phyloP scores from a whole-genome alignment of 768 basidiomycete species.

The Mrakia hoshinonis region DNA sequence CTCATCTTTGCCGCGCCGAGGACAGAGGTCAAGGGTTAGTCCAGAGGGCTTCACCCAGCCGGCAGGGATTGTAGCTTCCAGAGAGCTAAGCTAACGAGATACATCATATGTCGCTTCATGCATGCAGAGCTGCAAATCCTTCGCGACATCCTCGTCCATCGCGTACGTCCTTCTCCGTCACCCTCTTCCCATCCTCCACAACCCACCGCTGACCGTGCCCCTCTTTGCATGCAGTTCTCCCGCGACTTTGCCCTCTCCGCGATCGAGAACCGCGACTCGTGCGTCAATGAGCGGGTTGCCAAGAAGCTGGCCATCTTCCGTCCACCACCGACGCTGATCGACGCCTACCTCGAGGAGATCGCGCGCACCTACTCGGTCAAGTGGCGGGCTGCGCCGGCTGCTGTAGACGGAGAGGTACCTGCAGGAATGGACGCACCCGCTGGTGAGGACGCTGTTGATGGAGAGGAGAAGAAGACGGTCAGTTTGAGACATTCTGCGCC shows the following conservation, averaged over 20 bases:
- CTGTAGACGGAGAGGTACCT: constrained; percentile 37
- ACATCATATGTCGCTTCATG: too few species aligned
- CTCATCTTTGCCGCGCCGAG: constrained; percentile 86
- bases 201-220: background rate
- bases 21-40: constrained; percentile 61
- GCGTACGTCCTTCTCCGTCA: constrained; percentile 39
- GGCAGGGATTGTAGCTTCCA: too few species aligned
- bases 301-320: constrained; percentile 63
- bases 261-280: constrained; percentile 71
- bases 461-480: constrained; percentile 12
- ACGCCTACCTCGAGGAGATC: constrained; percentile 82
- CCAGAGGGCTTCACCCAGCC: too few species aligned
- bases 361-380: constrained; percentile 72
- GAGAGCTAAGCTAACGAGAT: too few species aligned
- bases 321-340: constrained; percentile 66
- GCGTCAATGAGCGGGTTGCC: constrained; percentile 72
- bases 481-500: constrained; percentile 8
- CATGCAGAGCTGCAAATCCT: constrained; percentile 70
- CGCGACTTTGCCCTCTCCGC: constrained; percentile 77
- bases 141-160: constrained; percentile 90
- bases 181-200: background rate
- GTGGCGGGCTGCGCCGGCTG: constrained; percentile 45
- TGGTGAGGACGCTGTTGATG: constrained; percentile 31
- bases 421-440: constrained; percentile 33
- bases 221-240: constrained; percentile 49